Base-by-base conservation (phyloP, 179 eudicot genomes). In the Patellifolia procumbens region DNA sequence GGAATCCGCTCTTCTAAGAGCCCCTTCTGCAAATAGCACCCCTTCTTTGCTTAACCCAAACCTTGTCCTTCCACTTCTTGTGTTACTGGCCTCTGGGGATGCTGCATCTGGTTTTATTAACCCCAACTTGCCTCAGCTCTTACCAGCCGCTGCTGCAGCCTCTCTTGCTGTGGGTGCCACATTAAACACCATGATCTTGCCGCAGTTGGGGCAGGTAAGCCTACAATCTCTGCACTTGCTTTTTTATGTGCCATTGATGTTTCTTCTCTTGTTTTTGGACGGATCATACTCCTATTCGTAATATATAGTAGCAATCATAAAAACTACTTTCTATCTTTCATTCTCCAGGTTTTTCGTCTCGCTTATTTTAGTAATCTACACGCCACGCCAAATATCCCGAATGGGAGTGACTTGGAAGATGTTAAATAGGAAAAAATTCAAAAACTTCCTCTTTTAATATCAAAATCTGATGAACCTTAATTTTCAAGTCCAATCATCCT, bases 41-140 rank as follows among this genome's bases (percentile, higher is more conserved):
- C 64, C 81, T 73, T 81, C 91, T 48, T 81, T 93, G 74, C 77
- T 84, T 60, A 91, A 80, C 67, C 97, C 99, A 52, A 82, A 91
- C 26, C 28, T 91, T 74, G 75, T 91, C 68, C 34, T 95, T 75
- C 97, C 97, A 37, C 83, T 93, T 84, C 82, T 91, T 69, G 89
- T 87, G 76, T 84, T 93, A 65, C 77, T 95, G 80, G 93, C 93
- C 72, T 83, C 93, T 79, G 97, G 99, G 52, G 97, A 93, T 84
- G 93, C 89, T 78, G 99, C 93, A 74, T 89, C 99, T 71, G 97
- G 97, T 75, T 73, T 90, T 34, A 87, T 95, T 46, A 85, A 95
- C 84, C 97, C 99, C 76, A 84, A 86, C 83, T 81, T 95, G 88
- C 99, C 99, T 43, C 96, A 90, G 83, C 80, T 95, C 61, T 81